Percentiles rank a stretch among this genome's conserved stretches.
Conservation (phyloP, 345 rosid species). For the Leavenworthia alabamica region DNA sequence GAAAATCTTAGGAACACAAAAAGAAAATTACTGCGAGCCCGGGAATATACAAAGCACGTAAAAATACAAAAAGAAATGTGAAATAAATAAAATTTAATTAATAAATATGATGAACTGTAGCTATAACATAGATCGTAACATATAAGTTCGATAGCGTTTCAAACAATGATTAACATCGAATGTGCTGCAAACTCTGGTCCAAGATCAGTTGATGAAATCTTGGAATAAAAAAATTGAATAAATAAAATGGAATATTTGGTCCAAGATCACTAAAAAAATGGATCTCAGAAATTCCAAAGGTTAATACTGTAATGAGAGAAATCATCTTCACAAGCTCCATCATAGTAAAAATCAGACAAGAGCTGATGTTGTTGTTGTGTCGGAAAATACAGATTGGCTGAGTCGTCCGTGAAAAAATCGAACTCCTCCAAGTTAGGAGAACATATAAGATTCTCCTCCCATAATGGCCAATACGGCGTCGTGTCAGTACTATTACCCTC, state of each 20-base stretch:
- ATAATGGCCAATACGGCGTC: conserved; percentile 21
- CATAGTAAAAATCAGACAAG: conserved; percentile 33
- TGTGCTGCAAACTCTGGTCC: background rate
- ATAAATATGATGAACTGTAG: background rate
- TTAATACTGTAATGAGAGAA: conserved; percentile 21
- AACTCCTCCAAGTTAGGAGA: conserved; percentile 14
- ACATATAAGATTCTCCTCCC: conserved; percentile 24
- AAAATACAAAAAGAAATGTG: background rate
- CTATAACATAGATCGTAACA: background rate
- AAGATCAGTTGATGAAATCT: background rate
- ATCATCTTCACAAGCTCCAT: conserved; percentile 27
- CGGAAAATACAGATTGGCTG: conserved; percentile 10
- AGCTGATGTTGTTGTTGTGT: conserved; percentile 13
- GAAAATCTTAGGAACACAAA: background rate
- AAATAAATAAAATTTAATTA: background rate
- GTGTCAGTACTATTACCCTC: background rate
- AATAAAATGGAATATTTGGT: background rate
- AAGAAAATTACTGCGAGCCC: background rate
- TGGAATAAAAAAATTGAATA: background rate
- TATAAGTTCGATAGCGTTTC: background rate
- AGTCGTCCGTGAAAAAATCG: conserved; percentile 12
- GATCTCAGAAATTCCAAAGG: conserved; percentile 35
- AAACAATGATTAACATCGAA: background rate
- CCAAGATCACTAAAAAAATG: conserved; percentile 19
- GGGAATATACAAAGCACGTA: background rate